Evolutionary conservation across 164 flowering plant species (phyloP).

Genomic region (Stephania japonica): DNA sequence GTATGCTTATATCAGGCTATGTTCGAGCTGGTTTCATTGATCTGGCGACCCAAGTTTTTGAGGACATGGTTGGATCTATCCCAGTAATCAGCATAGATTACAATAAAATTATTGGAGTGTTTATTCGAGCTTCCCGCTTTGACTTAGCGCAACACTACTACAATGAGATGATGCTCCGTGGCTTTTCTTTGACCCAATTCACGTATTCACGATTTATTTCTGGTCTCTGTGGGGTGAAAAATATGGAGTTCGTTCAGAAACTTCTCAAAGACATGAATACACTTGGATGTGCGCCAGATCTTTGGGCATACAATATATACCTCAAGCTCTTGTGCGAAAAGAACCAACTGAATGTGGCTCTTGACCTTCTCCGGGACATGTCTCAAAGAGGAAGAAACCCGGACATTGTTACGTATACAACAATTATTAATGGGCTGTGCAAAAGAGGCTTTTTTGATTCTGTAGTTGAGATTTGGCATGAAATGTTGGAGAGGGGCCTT

Average conservation of each 20-base stretch:
- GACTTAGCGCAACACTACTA: slow-evolving; percentile 72
- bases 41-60: slow-evolving; percentile 62
- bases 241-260: slow-evolving; percentile 40
- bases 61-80: slow-evolving; percentile 77
- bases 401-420: slow-evolving; percentile 79
- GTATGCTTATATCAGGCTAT: slow-evolving; percentile 52
- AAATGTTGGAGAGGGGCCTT: slow-evolving; percentile 53
- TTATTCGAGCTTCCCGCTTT: slow-evolving; percentile 49
- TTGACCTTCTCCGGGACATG: slow-evolving; percentile 53
- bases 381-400: slow-evolving; percentile 55
- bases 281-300: slow-evolving; percentile 57
- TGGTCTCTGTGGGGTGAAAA: slow-evolving; percentile 57
- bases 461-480: slow-evolving; percentile 64
- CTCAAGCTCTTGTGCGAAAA: slow-evolving; percentile 60
- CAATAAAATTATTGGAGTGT: slow-evolving; percentile 78
- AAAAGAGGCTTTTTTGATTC: slow-evolving; percentile 35
- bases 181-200: slow-evolving; percentile 67
- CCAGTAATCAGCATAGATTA: slow-evolving; percentile 77
- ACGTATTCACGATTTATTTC: slow-evolving; percentile 84
- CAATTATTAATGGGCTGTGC: slow-evolving; percentile 59
- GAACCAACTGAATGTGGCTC: slow-evolving; percentile 43
- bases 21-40: slow-evolving; percentile 70
- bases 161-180: slow-evolving; percentile 40
- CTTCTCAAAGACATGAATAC: slow-evolving; percentile 63
- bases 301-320: slow-evolving; percentile 76